Conservation (phyloP, 2,329 filamentous ascomycete species). For the Samsoniella hepiali region DNA sequence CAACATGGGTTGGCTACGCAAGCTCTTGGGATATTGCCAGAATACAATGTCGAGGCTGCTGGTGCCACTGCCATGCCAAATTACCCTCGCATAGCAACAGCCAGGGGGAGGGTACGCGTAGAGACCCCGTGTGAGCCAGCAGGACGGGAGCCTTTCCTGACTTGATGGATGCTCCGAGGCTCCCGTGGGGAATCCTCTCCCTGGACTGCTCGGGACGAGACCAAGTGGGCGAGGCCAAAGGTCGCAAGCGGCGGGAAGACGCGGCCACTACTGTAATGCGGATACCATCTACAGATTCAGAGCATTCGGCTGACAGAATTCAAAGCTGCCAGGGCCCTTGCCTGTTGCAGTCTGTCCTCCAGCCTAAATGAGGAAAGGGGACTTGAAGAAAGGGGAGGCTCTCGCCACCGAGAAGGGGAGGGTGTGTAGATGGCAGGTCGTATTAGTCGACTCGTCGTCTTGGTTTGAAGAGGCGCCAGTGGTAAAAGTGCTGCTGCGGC, state of each 20-base stretch:
- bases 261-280: slow-evolving; percentile 11
- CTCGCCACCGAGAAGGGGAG: neutral
- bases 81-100: neutral
- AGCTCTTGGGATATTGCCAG: neutral
- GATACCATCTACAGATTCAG: slow-evolving; percentile 12
- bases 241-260: slow-evolving; percentile 14
- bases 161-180: slow-evolving; percentile 1
- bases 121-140: neutral
- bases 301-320: slow-evolving; percentile 9
- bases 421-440: slow-evolving; percentile 3
- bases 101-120: neutral
- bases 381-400: neutral
- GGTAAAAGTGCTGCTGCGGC: neutral
- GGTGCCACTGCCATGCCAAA: neutral
- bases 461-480: neutral
- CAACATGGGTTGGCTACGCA: neutral
- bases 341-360: neutral
- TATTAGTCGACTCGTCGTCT: slow-evolving; percentile 13
- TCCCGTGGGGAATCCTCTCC: slow-evolving; percentile 3
- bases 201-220: neutral
- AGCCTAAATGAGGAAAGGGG: slow-evolving; percentile 11
- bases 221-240: neutral
- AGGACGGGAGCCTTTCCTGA: neutral
- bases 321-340: slow-evolving; percentile 4
- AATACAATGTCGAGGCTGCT: neutral